A percentile compares a stretch with the other conserved stretches of the same genome.
These are phyloP conservation scores for Fusarium sp. DNA, from an alignment of 2,329 filamentous ascomycete genomes.

Conservation along the genomic window DNA sequence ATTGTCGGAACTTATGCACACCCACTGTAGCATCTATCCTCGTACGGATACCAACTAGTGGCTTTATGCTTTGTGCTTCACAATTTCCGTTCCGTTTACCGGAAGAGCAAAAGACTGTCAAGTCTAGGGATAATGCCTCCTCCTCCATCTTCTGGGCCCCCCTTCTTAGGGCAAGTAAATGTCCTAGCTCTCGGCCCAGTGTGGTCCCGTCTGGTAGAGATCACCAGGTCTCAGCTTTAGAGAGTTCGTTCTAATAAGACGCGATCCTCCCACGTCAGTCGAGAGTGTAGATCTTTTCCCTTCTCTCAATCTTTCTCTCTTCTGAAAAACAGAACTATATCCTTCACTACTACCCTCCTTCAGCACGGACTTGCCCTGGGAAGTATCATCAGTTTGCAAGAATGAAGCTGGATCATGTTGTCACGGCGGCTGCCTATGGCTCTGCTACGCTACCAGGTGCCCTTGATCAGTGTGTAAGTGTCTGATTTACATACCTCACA, in stretches of 20 bases:
- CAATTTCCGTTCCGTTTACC: not conserved
- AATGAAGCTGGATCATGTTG: conserved; percentile 34
- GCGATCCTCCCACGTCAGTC: conserved; percentile 10
- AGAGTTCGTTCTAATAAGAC: conserved; percentile 19
- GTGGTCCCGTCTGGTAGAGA: not conserved
- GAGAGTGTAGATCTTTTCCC: conserved; percentile 32
- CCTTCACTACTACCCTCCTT: not conserved
- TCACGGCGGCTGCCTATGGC: not conserved
- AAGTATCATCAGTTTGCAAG: conserved; percentile 4
- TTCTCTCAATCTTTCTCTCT: not conserved
- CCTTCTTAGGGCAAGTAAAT: too few relatives aligned
- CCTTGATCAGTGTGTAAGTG: conserved; percentile 33
- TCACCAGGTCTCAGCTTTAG: not conserved
- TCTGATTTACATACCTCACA: not conserved
- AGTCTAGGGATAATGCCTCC: conserved; percentile 3
- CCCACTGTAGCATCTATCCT: too few relatives aligned
- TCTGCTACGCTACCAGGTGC: not conserved
- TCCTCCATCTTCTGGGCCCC: not conserved
- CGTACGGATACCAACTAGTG: not conserved
- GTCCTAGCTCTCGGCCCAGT: not conserved
- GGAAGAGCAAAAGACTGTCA: not conserved
- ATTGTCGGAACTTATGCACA: too few relatives aligned
- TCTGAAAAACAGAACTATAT: not conserved
- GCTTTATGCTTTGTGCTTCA: not conserved
- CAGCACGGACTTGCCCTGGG: not conserved